Conservation (phyloP, 495 filamentous ascomycete species). For the Neurospora sp. region DNA sequence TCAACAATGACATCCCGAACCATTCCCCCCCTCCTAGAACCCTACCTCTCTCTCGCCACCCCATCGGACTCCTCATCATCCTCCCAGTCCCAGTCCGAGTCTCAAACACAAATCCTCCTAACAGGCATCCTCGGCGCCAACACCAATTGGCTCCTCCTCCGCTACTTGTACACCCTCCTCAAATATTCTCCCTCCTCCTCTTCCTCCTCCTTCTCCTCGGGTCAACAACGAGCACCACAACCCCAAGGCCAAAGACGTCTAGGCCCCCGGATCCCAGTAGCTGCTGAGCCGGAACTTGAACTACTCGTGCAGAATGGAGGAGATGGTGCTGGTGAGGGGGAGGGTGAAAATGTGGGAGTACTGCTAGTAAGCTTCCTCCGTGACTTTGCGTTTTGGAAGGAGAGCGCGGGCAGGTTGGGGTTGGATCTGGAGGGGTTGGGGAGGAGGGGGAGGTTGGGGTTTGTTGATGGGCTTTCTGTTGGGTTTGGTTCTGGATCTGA, state of each 20-base stretch:
- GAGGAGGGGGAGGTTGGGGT: slow-evolving; percentile 49
- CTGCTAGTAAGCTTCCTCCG: slow-evolving; percentile 58
- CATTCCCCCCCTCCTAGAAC: slow-evolving; percentile 52
- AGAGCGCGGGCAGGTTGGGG: slow-evolving; percentile 51
- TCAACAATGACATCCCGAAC: slow-evolving; percentile 7
- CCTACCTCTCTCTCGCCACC: slow-evolving; percentile 32
- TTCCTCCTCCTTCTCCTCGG: too few species aligned
- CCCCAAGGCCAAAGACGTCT: not conserved
- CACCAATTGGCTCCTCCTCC: slow-evolving; percentile 63
- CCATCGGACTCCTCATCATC: too few species aligned
- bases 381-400: slow-evolving; percentile 65
- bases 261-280: not conserved
- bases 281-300: not conserved
- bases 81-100: too few species aligned
- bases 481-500: not conserved
- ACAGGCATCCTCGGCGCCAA: slow-evolving; percentile 62
- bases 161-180: slow-evolving; percentile 52
- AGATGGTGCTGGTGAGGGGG: not conserved
- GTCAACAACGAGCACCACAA: not conserved
- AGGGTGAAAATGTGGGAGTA: not conserved
- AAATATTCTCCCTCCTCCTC: not conserved
- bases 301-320: not conserved
- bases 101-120: slow-evolving; percentile 47
- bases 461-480: slow-evolving; percentile 58
- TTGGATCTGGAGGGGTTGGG: slow-evolving; percentile 56